phyloP scores from a whole-genome alignment of 345 rosid genomes.

The Hibiscus tridactylites region DNA sequence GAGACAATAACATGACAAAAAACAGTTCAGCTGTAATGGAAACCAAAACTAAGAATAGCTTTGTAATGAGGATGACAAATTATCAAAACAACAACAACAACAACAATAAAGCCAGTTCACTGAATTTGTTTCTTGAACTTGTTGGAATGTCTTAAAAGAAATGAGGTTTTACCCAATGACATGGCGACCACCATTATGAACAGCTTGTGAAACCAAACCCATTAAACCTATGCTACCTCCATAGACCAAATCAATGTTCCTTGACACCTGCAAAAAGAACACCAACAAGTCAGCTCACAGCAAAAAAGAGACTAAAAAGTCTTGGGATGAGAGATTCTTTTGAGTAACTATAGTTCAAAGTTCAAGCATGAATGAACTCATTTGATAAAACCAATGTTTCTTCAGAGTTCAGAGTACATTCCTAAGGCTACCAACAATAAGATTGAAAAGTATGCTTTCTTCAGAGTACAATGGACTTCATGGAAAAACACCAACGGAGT shows the following conservation, averaged over 20 bases:
- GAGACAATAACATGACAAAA: slow-evolving; percentile 71
- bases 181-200: slow-evolving; percentile 99
- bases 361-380: slow-evolving; percentile 10
- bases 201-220: slow-evolving; percentile 99
- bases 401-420: slow-evolving; percentile 1
- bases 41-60: slow-evolving; percentile 12
- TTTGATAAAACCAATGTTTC: slow-evolving; percentile 13
- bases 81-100: neutral
- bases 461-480: no score
- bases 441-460: slow-evolving; percentile 1
- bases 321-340: neutral
- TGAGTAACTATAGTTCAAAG: neutral
- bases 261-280: slow-evolving; percentile 58
- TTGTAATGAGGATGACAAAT: slow-evolving; percentile 14
- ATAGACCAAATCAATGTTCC: slow-evolving; percentile 95
- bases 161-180: slow-evolving; percentile 70
- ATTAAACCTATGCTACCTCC: slow-evolving; percentile 99
- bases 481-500: no score
- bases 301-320: neutral
- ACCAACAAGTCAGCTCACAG: slow-evolving; percentile 1
- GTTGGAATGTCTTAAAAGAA: neutral
- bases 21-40: slow-evolving; percentile 22
- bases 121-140: slow-evolving; percentile 21
- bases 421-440: neutral
- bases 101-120: slow-evolving; percentile 14